These are phyloP conservation scores for Citrus australasica DNA, from an alignment of 345 rosid species.

Conservation along the genomic window DNA sequence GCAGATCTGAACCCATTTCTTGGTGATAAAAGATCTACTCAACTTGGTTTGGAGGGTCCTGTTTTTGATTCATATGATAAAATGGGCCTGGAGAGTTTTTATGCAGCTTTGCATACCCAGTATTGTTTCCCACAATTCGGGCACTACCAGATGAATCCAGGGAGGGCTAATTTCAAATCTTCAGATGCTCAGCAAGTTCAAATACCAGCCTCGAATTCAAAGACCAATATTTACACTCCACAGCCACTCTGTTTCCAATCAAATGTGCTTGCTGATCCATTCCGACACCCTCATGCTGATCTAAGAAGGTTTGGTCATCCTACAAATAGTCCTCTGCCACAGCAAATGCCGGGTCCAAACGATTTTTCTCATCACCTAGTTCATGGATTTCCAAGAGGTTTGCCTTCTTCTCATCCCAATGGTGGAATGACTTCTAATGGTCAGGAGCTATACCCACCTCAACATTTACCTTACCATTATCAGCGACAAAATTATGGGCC, in stretches of 20 bases:
- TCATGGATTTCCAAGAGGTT: constrained; percentile 2
- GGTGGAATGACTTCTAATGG: not conserved
- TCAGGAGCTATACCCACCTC: not conserved
- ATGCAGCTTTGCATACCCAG: not conserved
- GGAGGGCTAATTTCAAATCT: not conserved
- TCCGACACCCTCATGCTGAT: constrained; percentile 2
- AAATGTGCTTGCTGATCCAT: not conserved
- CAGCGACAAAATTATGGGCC: not conserved
- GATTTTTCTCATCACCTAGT: not conserved
- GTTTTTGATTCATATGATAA: constrained; percentile 5
- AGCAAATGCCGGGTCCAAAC: constrained; percentile 5
- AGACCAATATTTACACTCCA: not conserved
- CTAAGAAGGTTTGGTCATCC: constrained; percentile 9
- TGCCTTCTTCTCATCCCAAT: not conserved
- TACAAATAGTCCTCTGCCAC: not conserved
- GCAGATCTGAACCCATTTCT: not conserved
- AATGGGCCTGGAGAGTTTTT: not conserved
- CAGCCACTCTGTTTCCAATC: not conserved
- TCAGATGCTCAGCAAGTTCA: not conserved
- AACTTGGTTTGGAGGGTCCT: not conserved
- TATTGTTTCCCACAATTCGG: constrained; percentile 1
- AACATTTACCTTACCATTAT: constrained; percentile 3
- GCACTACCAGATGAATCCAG: constrained; percentile 16
- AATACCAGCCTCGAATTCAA: not conserved
- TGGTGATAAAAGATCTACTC: constrained; percentile 3